Evolutionary conservation across 2,329 filamentous ascomycete species (phyloP).

Genomic region (Trichophyton equinum): DNA sequence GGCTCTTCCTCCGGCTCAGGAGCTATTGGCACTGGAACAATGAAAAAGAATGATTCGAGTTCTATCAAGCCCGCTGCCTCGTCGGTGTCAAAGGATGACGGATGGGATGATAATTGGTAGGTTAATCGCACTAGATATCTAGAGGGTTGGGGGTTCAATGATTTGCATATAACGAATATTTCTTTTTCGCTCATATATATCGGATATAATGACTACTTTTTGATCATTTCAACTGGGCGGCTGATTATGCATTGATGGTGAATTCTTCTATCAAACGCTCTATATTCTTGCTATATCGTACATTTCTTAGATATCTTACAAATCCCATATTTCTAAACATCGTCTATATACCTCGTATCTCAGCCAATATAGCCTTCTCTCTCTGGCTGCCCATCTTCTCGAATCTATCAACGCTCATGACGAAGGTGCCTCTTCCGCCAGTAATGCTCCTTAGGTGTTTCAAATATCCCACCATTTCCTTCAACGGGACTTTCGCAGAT

Average conservation of each 20-base stretch:
- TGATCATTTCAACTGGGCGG: background rate
- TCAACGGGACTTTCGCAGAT: constrained; percentile 76
- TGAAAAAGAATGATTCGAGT: constrained; percentile 38
- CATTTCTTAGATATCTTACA: background rate
- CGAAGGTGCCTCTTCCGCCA: constrained; percentile 65
- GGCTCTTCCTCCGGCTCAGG: constrained; percentile 27
- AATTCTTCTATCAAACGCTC: background rate
- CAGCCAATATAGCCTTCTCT: constrained; percentile 43
- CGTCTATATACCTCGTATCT: constrained; percentile 27
- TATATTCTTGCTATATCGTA: constrained; percentile 3
- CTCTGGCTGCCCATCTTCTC: constrained; percentile 52
- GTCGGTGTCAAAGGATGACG: constrained; percentile 37
- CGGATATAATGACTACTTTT: background rate
- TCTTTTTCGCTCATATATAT: background rate
- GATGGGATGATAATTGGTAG: constrained; percentile 43
- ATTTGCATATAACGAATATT: background rate
- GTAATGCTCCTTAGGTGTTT: constrained; percentile 81
- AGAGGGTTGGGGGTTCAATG: background rate
- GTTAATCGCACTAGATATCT: background rate
- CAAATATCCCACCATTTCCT: constrained; percentile 93
- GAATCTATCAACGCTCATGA: constrained; percentile 61
- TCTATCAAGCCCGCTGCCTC: constrained; percentile 14
- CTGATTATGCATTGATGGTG: background rate
- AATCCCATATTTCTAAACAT: background rate
- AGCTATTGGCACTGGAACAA: constrained; percentile 50